phyloP scores from a whole-genome alignment of 306 rosid species.

The Corylus avellana region DNA sequence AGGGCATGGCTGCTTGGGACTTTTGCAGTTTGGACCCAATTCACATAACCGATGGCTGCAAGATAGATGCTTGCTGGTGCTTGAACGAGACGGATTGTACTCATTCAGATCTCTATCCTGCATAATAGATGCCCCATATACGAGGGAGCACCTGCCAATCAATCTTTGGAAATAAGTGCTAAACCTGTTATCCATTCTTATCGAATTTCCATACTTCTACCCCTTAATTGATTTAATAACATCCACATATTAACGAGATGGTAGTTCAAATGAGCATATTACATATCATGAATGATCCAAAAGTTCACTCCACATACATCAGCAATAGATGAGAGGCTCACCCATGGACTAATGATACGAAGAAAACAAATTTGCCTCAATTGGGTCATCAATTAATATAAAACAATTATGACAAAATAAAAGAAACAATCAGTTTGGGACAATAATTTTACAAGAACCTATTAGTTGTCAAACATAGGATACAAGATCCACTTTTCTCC shows the following conservation, averaged over 20 bases:
- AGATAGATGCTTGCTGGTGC: constrained; percentile 70
- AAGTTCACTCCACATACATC: neutral
- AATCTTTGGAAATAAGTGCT: constrained; percentile 88
- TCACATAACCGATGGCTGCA: constrained; percentile 85
- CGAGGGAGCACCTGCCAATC: constrained; percentile 99
- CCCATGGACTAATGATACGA: neutral
- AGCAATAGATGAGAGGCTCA: neutral
- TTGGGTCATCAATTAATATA: neutral
- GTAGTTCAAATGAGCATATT: neutral
- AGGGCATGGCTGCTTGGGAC: constrained; percentile 73
- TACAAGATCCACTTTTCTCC: neutral
- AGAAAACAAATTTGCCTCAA: neutral
- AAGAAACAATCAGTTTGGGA: too few species aligned
- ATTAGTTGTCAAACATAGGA: too few species aligned
- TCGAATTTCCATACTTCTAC: neutral
- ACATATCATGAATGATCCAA: neutral
- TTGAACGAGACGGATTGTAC: constrained; percentile 78
- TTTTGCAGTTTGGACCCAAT: constrained; percentile 60
- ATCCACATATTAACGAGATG: neutral
- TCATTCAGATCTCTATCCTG: constrained; percentile 96
- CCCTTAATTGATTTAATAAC: neutral
- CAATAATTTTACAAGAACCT: too few species aligned
- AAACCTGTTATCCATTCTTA: constrained; percentile 62
- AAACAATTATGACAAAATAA: too few species aligned
- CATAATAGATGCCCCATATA: constrained; percentile 95